These are phyloP conservation scores for Venturia nashicola DNA, from an alignment of 2,329 filamentous ascomycete species.

Conservation along the genomic window DNA sequence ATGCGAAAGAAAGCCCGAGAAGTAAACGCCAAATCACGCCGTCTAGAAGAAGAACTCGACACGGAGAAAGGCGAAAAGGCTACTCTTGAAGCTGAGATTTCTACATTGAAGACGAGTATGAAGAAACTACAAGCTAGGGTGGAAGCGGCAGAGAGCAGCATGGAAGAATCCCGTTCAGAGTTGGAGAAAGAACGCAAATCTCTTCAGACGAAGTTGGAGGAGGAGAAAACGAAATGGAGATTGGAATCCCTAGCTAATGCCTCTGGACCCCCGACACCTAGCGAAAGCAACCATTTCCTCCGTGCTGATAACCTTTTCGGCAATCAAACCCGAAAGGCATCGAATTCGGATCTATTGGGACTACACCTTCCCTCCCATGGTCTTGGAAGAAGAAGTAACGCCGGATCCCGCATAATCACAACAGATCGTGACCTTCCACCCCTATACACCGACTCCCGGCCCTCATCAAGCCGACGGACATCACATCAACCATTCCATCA, in stretches of 20 bases:
- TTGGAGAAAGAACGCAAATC: conserved; percentile 47
- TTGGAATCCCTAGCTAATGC: conserved; percentile 29
- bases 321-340: conserved; percentile 26
- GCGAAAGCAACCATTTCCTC: conserved; percentile 15
- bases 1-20: conserved; percentile 84
- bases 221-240: conserved; percentile 50
- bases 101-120: conserved; percentile 45
- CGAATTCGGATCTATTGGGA: conserved; percentile 20
- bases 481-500: conserved; percentile 12
- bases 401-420: conserved; percentile 14
- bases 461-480: conserved; percentile 21
- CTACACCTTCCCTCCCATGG: conserved; percentile 19
- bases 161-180: conserved; percentile 45
- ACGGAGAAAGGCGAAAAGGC: conserved; percentile 50
- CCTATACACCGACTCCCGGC: conserved; percentile 9
- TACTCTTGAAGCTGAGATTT: conserved; percentile 51
- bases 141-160: conserved; percentile 49
- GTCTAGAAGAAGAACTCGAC: conserved; percentile 74
- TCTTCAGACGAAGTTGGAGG: conserved; percentile 46
- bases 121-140: conserved; percentile 52
- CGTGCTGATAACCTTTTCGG: conserved; percentile 25
- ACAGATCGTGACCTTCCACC: conserved; percentile 12
- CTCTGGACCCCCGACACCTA: conserved; percentile 12
- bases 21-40: conserved; percentile 55
- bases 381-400: conserved; percentile 16